Percentiles rank a stretch among this genome's conserved stretches.
Conservation (phyloP, 768 basidiomycete genomes). For the Boletus speciosus region DNA sequence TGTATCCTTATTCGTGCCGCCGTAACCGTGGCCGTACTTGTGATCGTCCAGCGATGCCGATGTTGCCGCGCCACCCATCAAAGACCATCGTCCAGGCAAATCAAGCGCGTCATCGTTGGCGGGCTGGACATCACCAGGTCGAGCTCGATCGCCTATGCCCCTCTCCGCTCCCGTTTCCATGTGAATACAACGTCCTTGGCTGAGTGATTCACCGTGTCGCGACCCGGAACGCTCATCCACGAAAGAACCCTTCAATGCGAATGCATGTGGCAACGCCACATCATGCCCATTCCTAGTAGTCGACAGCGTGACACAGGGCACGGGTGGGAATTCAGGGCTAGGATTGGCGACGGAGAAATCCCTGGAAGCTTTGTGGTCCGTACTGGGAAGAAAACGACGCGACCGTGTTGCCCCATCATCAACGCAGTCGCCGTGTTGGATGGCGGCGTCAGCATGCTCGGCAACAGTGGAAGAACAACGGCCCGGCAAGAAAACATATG, state of each 20-base stretch:
- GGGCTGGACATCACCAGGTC: background rate
- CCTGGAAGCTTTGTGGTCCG: background rate
- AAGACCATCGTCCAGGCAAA: too few relatives aligned
- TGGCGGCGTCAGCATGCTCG: background rate
- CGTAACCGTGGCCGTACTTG: background rate
- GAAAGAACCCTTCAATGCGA: background rate
- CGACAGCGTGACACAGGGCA: background rate
- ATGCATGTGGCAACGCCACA: background rate
- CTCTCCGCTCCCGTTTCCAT: background rate
- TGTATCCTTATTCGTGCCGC: background rate
- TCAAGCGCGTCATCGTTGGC: background rate
- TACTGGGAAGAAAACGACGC: background rate
- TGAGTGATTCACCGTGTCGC: background rate
- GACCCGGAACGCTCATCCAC: background rate
- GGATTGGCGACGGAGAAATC: background rate
- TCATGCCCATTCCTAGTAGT: background rate
- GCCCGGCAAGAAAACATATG: background rate
- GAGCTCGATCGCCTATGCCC: background rate
- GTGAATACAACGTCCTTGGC: too few relatives aligned
- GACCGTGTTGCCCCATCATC: background rate
- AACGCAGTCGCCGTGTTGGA: background rate
- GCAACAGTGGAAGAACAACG: background rate
- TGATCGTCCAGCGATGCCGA: background rate
- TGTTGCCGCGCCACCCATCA: background rate
- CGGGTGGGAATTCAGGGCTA: background rate